Evolutionary conservation across 2,329 filamentous ascomycete species (phyloP), one percentile per base, ranked within the genome.

Genomic region (Albifimbria verrucaria): DNA sequence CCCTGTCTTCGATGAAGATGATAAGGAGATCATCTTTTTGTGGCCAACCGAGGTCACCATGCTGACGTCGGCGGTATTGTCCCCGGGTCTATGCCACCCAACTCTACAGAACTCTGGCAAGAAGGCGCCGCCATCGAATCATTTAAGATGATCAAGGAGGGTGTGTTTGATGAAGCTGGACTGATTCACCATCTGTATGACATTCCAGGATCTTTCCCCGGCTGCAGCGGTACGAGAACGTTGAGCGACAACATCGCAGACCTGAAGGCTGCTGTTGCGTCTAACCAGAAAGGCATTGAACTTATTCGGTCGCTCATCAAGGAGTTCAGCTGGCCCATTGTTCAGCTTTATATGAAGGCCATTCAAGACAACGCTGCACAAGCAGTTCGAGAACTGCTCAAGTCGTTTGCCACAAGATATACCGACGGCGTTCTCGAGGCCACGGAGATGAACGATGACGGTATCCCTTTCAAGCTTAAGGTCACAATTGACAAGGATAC

Each of bases 361-460:
- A 94, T 95, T 57, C 90, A 94, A 66, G 80, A 85, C 54, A 94
- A 92, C 45, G 90, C 90, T 0, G 90, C 92, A 61, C 76, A 83
- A 1, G 87, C 86, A 26, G 91, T 96, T 0, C 82, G 89, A 18
- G 82, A 81, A 49, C 77, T 95, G 5, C 77, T 95, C 24, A 91
- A 88, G 63, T 76, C 82, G 3, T 85, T 93, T n/a, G 79, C 84
- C 62, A 80, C 80, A 56, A 79, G 83, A 22, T 90, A 91, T 59
- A 79, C 84, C 58, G 87, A 87, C 2, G 79, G 83, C 53, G 83
- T 89, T n/a, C 79, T 95, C 0, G 80, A 82, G 7, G 88, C 91
- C 0, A 77, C 86, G 1, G 90, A 96, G 62, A 90, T 86, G 72
- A 93, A 94, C 86, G 91, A 95, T 61, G 90, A 95, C 61, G 90